Percentiles rank a stretch among this genome's conserved stretches.
Evolutionary conservation across 345 rosid genomes (phyloP).

Genomic region (Salix koriyanagi): DNA sequence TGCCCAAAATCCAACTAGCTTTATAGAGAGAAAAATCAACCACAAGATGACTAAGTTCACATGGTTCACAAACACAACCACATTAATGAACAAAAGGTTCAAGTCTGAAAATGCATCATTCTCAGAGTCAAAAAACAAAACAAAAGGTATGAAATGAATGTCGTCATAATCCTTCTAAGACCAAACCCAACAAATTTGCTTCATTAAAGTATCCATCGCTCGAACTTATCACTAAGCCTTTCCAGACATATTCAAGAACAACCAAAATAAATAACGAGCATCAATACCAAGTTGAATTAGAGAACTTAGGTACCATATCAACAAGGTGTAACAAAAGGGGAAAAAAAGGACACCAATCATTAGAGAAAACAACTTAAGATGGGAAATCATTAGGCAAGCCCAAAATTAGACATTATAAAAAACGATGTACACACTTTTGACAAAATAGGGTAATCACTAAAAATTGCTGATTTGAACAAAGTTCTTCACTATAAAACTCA

Average conservation of each 20-base stretch:
- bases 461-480: too few species aligned
- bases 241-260: not conserved
- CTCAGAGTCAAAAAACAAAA: not conserved
- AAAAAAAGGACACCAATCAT: not conserved
- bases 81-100: not conserved
- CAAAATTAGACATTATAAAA: not conserved
- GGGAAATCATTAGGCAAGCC: not conserved
- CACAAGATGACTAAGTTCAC: not conserved
- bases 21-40: not conserved
- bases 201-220: not conserved
- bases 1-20: not conserved
- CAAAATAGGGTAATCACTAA: not conserved
- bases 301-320: not conserved
- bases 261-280: not conserved
- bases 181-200: not conserved
- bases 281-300: not conserved
- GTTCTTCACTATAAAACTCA: not conserved
- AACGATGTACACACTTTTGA: not conserved
- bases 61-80: not conserved
- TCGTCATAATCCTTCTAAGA: not conserved
- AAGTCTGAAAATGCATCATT: not conserved
- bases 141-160: not conserved
- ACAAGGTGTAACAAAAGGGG: not conserved
- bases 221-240: not conserved
- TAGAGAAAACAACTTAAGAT: not conserved